Percentiles rank a stretch among this genome's conserved stretches.
Evolutionary conservation across 2,329 filamentous ascomycete species (phyloP).

Genomic region (Cercospora sp.): DNA sequence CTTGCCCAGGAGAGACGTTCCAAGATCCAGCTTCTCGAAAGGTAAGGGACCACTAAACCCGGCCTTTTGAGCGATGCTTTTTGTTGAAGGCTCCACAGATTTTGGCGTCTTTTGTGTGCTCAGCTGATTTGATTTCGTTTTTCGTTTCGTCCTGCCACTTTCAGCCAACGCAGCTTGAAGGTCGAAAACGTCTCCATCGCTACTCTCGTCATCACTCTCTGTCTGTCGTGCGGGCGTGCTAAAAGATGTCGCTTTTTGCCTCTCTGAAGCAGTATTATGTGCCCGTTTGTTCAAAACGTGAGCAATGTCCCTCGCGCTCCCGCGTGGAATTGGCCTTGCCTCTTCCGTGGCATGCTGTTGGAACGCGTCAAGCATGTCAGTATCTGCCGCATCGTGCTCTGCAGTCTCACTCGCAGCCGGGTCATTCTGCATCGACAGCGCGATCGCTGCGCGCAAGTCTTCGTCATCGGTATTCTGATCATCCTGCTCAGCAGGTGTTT

Average conservation of each 20-base stretch:
- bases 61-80: constrained; percentile 51
- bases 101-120: constrained; percentile 37
- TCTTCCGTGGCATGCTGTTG: constrained; percentile 47
- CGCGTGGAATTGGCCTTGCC: constrained; percentile 46
- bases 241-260: constrained; percentile 42
- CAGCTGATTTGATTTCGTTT: constrained; percentile 27
- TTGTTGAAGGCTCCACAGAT: constrained; percentile 30
- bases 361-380: constrained; percentile 49
- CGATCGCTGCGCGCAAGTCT: constrained; percentile 78
- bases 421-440: constrained; percentile 72
- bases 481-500: constrained; percentile 47
- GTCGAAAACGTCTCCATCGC: constrained; percentile 74
- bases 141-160: constrained; percentile 54
- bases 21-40: constrained; percentile 77
- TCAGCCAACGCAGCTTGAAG: constrained; percentile 73
- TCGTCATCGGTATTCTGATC: constrained; percentile 58
- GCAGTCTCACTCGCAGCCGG: constrained; percentile 38
- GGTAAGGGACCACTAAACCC: constrained; percentile 77
- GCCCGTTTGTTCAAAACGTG: constrained; percentile 73
- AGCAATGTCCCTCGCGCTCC: constrained; percentile 62
- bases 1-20: constrained; percentile 57
- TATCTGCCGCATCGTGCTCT: constrained; percentile 33
- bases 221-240: constrained; percentile 35
- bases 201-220: constrained; percentile 47
- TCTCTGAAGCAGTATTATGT: constrained; percentile 57